Percentiles rank a stretch among this genome's conserved stretches.
Conservation (phyloP, 78 protist genomes). For the Protostelium mycophagum region DNA sequence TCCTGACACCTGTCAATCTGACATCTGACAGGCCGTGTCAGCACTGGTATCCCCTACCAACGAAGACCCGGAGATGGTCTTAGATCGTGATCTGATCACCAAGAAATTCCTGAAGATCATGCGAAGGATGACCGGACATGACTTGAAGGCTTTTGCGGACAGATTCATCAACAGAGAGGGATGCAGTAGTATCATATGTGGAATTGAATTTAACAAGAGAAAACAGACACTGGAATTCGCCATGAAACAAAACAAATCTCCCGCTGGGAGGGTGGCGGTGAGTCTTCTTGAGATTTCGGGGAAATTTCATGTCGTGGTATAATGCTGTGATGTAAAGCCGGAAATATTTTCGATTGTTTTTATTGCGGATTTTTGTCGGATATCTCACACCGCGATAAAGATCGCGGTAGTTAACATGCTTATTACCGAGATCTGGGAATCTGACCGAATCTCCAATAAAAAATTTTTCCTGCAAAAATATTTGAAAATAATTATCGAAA, state of each 20-base stretch:
- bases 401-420: neutral
- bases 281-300: too few relatives aligned
- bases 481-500: too few relatives aligned
- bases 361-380: too few relatives aligned
- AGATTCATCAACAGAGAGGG: slow-evolving; percentile 57
- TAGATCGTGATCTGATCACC: slow-evolving; percentile 1
- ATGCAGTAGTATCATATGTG: slow-evolving; percentile 33
- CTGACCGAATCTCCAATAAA: too few relatives aligned
- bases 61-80: neutral
- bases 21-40: neutral
- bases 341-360: too few relatives aligned
- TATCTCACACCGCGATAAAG: too few relatives aligned
- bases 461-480: too few relatives aligned
- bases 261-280: slow-evolving; percentile 3
- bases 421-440: too few relatives aligned
- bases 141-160: slow-evolving; percentile 51
- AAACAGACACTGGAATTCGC: slow-evolving; percentile 52
- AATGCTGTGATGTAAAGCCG: too few relatives aligned
- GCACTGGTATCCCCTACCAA: neutral
- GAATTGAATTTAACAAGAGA: slow-evolving; percentile 49
- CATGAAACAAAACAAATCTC: slow-evolving; percentile 6
- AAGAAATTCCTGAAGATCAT: slow-evolving; percentile 51
- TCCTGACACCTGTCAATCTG: neutral
- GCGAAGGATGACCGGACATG: slow-evolving; percentile 47
- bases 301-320: neutral